Evolutionary conservation across 2,329 filamentous ascomycete genomes (phyloP), one percentile per base, ranked within the genome.

Genomic region (Leptographium galeiforme): DNA sequence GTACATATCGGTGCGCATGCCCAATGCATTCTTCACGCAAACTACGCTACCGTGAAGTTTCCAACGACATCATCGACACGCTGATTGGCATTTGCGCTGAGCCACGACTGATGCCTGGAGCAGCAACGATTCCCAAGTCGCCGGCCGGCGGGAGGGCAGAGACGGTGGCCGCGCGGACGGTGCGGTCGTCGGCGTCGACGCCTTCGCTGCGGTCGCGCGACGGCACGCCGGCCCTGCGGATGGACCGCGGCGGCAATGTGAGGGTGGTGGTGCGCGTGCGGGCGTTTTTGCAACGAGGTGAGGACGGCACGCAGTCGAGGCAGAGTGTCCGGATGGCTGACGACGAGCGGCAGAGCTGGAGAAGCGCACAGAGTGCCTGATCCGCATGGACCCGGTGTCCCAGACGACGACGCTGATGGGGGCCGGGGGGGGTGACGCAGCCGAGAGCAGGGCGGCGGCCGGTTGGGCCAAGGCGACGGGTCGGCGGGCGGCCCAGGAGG

Each of bases 371-470:
- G 76, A 85, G 74, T 97, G 93, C 66, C 77, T 98, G 45, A 85
- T 98, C 59, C 77, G 82, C 57, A 98, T 98, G 93, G 84, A 96
- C 65, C 89, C 91, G 25, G 71, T 79, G 38, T 89, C 85, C 2
- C 89, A 98, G 70, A 79, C 80, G 66, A 98, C 93, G 2, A 94
- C 80, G 1, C 78, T 98, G 6, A 75, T 82, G 46, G 79, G 84
- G 4, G 89, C 90, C 32, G 49, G 47, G 5, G 46, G 52, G 2
- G 53, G 41, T 0, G 57, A 52, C 48, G 55, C 52, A 18, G 57
- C 53, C 34, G 63, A 65, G 49, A 70, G 51, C 34, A 55, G 43
- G 1, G 46, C 52, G 2, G 54, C 40, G 1, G 56, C 54, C 43
- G 55, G 54, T 33, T 59, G 54, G 25, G 63, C 65, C 50, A 70